Base-by-base conservation (phyloP, 108 stramenopile species). In the Skeletonema costatum region DNA sequence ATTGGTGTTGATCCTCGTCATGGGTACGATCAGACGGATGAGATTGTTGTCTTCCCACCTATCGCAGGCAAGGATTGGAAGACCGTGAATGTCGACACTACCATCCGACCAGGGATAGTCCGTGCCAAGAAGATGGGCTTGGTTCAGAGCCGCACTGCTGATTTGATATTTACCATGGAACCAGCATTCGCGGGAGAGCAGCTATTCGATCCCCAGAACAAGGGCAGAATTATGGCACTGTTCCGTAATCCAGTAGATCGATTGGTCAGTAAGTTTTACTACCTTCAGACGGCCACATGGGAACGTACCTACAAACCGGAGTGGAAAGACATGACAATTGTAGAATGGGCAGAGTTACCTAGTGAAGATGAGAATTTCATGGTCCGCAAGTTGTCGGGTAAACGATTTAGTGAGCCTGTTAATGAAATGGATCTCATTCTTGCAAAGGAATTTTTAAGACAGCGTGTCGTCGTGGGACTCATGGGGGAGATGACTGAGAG, bases 201-300 rank as follows among this genome's bases (percentile, higher is more conserved):
- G 8, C 46, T 87, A 39, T 83, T 76, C 32, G 72, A 71, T 35
- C 17, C 38, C 17, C 32, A 60, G 32, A 73, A 85, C 56, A 77
- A 78, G 53, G 87, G 84, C 0, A 41, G 84, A 19, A 19, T 83
- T 12, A 60, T 87, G 63, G 72, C 81, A 25, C 31, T 88, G 16
- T 83, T 88, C 60, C 79, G 87, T 61, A 75, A 88, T 64, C 87
- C 87, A 16, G 60, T 88, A 2, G 85, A 88, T 71, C 53, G 85
- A 59, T 64, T 80, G 14, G 76, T 84, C n/a, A 86, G 85, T 59
- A 86, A 84, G 62, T 88, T 86, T 50, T 86, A 84, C 64, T 88
- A 88, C 56, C 60, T 79, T 11, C 83, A 82, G 48, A 60, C 73
- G 32, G 86, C 86, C 2, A 72, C 68, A 5, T 88, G 87, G 87